Evolutionary conservation across 768 basidiomycete genomes (phyloP).

Genomic region (Serendipita sp.): DNA sequence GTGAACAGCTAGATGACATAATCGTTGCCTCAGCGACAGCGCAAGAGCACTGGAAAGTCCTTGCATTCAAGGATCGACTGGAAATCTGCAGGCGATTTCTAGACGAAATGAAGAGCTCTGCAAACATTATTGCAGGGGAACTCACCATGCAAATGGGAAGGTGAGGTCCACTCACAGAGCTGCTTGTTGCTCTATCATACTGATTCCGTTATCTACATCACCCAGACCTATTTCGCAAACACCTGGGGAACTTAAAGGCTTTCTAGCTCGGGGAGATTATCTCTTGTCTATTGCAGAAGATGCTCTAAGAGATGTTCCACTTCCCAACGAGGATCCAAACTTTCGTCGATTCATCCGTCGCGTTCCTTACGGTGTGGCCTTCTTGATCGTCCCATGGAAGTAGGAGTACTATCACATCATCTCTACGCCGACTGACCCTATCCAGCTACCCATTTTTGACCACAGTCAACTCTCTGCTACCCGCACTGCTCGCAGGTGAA

Average conservation of each 20-base stretch:
- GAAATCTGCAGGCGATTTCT: slow-evolving; percentile 56
- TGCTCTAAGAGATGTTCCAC: slow-evolving; percentile 53
- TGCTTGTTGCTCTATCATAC: too few relatives aligned
- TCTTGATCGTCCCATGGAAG: slow-evolving; percentile 90
- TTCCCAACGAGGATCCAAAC: slow-evolving; percentile 66
- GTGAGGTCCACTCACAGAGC: slow-evolving; percentile 21
- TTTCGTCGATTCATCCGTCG: slow-evolving; percentile 73
- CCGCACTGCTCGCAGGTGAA: slow-evolving; percentile 55
- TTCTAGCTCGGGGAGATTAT: slow-evolving; percentile 65
- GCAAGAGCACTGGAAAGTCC: slow-evolving; percentile 56
- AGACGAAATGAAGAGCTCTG: slow-evolving; percentile 33
- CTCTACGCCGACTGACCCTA: neutral
- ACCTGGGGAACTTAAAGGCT: slow-evolving; percentile 64
- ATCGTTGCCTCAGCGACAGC: slow-evolving; percentile 44
- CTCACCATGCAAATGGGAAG: slow-evolving; percentile 84
- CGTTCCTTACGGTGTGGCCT: slow-evolving; percentile 69
- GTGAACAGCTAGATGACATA: slow-evolving; percentile 39
- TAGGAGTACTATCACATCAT: slow-evolving; percentile 22
- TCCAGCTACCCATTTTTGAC: slow-evolving; percentile 76
- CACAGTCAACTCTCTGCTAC: slow-evolving; percentile 81
- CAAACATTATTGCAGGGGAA: slow-evolving; percentile 53
- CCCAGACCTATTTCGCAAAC: slow-evolving; percentile 62
- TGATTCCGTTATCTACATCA: too few relatives aligned
- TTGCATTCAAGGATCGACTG: slow-evolving; percentile 45
- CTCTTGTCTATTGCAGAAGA: slow-evolving; percentile 70